A percentile compares a stretch with the other conserved stretches of the same genome.
phyloP scores from a whole-genome alignment of 352 stramenopile genomes.

The Phytophthora multivora region DNA sequence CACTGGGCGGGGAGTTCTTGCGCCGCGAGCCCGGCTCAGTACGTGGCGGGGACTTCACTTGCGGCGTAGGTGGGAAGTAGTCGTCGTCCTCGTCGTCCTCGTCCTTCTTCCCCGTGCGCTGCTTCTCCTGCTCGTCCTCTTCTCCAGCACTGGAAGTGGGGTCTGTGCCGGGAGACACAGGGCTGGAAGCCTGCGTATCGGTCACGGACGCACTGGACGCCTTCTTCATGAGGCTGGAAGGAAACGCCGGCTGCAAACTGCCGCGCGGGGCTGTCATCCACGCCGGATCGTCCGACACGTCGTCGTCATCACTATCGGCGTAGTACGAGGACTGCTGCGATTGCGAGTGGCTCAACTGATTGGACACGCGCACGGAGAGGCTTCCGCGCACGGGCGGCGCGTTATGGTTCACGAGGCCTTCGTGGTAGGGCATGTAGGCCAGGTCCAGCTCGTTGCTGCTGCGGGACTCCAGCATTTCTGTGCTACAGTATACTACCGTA shows the following conservation, averaged over 20 bases:
- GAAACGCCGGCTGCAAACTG: conserved; percentile 60
- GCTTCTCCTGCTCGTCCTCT: conserved; percentile 38
- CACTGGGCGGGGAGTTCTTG: conserved; percentile 13
- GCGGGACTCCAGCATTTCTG: conserved; percentile 28
- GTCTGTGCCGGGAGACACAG: conserved; percentile 32
- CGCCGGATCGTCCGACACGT: conserved; percentile 66
- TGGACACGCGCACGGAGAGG: conserved; percentile 36
- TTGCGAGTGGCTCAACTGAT: conserved; percentile 25
- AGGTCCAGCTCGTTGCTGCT: conserved; percentile 39
- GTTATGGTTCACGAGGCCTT: conserved; percentile 49
- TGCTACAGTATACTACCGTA: not conserved
- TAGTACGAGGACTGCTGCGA: conserved; percentile 34
- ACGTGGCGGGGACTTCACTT: conserved; percentile 11
- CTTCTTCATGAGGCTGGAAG: conserved; percentile 69
- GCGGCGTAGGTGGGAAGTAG: conserved; percentile 27
- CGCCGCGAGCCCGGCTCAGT: conserved; percentile 2
- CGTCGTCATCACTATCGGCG: conserved; percentile 53
- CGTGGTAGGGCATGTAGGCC: conserved; percentile 58
- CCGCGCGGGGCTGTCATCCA: conserved; percentile 72
- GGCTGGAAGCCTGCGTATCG: conserved; percentile 31
- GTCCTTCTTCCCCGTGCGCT: conserved; percentile 18
- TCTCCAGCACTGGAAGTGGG: conserved; percentile 29
- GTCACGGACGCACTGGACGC: conserved; percentile 42
- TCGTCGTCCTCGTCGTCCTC: conserved; percentile 39
- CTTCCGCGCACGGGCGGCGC: conserved; percentile 39